Base-by-base conservation (phyloP, 2,329 filamentous ascomycete species). In the Trichoderma gracile region DNA sequence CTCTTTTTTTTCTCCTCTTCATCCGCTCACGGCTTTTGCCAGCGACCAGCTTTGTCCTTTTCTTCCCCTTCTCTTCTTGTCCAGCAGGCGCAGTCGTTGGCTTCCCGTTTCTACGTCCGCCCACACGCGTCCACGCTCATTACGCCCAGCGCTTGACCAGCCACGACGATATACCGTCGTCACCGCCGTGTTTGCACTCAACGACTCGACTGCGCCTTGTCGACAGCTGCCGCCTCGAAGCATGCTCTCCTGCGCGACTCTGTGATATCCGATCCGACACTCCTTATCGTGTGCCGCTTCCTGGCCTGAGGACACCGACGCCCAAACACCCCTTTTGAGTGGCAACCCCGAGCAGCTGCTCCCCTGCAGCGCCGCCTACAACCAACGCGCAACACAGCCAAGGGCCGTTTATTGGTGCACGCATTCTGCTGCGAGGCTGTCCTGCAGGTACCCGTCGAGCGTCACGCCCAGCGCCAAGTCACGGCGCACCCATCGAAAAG, bases 391-490 rank as follows among this genome's bases (percentile, higher is more conserved):
- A 67, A 52, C 66, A 64, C 66, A 62, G 65, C 65, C 55, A 63
- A 43, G 23, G 33, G 38, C 25, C 21, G 45, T 30, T 46, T 38
- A 8, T 14, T 10, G 33, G 25, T 14, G n/a, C n/a, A 54, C 58
- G 49, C 66, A 59, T 65, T 56, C 72, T 75, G 72, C 67, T 60
- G 66, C 63, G 65, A 50, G 68, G 72, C 72, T 69, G 66, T 66
- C 54, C 63, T 67, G 69, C 68, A 72, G 68, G 65, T 70, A 71
- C 70, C 70, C 67, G 70, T 68, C 68, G 68, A 67, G 68, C 64
- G 67, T 62, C 47, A 40, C 67, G 69, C 69, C 66, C 63, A 53
- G 69, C 55, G 57, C 67, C 47, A 69, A 63, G 49, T 52, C 27
- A 21, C 53, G 17, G 23, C 9, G 25, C 15, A 19, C 19, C 38